Percentiles rank a stretch among this genome's conserved stretches.
phyloP scores from a whole-genome alignment of 1,139 yeast genomes.

The Barnettozyma hawaiiensis region DNA sequence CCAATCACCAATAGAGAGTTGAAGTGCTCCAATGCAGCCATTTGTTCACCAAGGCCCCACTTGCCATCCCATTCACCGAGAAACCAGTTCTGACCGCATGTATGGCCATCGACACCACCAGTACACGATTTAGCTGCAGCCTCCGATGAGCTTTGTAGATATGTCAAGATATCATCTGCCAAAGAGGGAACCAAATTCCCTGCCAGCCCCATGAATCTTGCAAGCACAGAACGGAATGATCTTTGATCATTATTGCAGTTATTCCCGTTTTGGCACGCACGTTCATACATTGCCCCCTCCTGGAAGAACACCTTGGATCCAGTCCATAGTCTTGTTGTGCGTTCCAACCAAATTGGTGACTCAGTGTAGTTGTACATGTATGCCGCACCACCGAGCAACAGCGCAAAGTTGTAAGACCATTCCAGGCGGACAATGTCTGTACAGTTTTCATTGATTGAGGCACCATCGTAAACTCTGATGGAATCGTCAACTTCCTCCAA shows the following conservation, averaged over 20 bases:
- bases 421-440: constrained; percentile 48
- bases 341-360: constrained; percentile 57
- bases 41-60: constrained; percentile 62
- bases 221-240: constrained; percentile 76
- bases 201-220: constrained; percentile 70
- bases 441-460: constrained; percentile 56
- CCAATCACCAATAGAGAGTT: constrained; percentile 37
- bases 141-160: constrained; percentile 54
- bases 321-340: constrained; percentile 45
- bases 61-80: constrained; percentile 50
- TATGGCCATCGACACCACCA: constrained; percentile 84
- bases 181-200: constrained; percentile 65
- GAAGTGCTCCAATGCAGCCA: constrained; percentile 53
- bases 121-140: constrained; percentile 79
- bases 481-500: constrained; percentile 34
- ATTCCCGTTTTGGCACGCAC: constrained; percentile 63
- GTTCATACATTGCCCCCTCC: constrained; percentile 61
- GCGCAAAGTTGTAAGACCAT: constrained; percentile 87
- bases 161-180: constrained; percentile 42
- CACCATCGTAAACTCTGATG: constrained; percentile 68
- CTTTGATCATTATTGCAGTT: constrained; percentile 85
- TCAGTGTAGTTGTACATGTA: constrained; percentile 70
- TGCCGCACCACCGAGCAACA: constrained; percentile 74
- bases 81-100: constrained; percentile 82
- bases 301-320: constrained; percentile 54